A percentile compares a stretch with the other conserved stretches of the same genome.
Evolutionary conservation across 2,329 filamentous ascomycete genomes (phyloP).

Genomic region (Microdochium nivale): DNA sequence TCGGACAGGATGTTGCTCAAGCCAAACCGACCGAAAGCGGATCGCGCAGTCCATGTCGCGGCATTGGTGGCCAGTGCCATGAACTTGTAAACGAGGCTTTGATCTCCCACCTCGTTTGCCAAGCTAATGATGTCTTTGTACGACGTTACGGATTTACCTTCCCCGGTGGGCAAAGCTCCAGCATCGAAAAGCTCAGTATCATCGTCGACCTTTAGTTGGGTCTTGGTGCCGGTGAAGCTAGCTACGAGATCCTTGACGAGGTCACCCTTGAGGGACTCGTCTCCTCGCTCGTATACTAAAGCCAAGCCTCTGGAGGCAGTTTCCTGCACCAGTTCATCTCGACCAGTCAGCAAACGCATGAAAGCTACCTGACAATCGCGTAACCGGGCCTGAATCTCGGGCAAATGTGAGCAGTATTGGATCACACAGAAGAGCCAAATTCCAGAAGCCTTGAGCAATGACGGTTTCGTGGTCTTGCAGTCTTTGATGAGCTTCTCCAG

Average conservation of each 20-base stretch:
- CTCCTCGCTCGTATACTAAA: constrained; percentile 90
- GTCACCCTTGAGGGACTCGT: constrained; percentile 68
- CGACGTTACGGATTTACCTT: constrained; percentile 82
- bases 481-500: constrained; percentile 68
- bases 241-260: constrained; percentile 82
- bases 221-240: constrained; percentile 73
- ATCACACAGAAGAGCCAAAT: constrained; percentile 93
- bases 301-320: constrained; percentile 84
- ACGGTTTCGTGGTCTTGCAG: constrained; percentile 79
- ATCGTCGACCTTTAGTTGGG: constrained; percentile 72
- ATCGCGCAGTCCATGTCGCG: constrained; percentile 93
- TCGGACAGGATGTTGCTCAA: constrained; percentile 87
- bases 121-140: constrained; percentile 96
- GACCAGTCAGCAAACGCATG: constrained; percentile 75
- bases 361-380: constrained; percentile 80
- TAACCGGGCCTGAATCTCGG: constrained; percentile 63
- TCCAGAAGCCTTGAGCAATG: constrained; percentile 81
- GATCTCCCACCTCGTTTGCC: constrained; percentile 93
- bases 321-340: constrained; percentile 93
- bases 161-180: constrained; percentile 80
- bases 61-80: constrained; percentile 97
- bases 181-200: constrained; percentile 93
- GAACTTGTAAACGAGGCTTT: constrained; percentile 93
- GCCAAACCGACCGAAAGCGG: constrained; percentile 90
- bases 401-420: constrained; percentile 78